Conservation (phyloP, 352 stramenopile genomes). For the Globisporangium middletonii region DNA sequence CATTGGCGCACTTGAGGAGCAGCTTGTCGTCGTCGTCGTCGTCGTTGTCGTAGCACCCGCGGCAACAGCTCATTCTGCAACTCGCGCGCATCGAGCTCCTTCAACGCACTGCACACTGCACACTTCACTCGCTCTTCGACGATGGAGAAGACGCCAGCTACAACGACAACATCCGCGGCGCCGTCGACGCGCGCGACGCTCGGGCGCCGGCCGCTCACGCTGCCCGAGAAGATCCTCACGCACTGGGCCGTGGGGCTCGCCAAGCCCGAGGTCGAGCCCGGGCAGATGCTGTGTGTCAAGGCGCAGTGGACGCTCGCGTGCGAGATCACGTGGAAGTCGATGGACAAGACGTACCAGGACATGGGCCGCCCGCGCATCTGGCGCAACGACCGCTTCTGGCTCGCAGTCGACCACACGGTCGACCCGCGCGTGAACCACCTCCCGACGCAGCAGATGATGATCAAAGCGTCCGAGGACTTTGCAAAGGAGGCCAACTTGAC, state of each 20-base stretch:
- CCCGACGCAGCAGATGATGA: slow-evolving; percentile 83
- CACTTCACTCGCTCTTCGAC: neutral
- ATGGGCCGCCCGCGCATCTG: slow-evolving; percentile 81
- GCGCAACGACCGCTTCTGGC: slow-evolving; percentile 85
- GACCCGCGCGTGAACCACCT: slow-evolving; percentile 81
- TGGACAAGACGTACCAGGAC: slow-evolving; percentile 87
- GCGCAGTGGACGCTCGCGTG: slow-evolving; percentile 78
- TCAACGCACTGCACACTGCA: neutral
- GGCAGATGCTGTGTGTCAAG: slow-evolving; percentile 83
- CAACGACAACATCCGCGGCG: slow-evolving; percentile 1
- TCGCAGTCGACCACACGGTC: slow-evolving; percentile 81
- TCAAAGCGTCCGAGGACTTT: slow-evolving; percentile 80
- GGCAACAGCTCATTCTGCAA: slow-evolving; percentile 11
- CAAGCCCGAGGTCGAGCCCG: slow-evolving; percentile 50
- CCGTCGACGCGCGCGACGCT: slow-evolving; percentile 8
- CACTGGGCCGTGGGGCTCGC: slow-evolving; percentile 70
- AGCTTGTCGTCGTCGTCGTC: too few relatives aligned
- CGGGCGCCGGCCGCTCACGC: slow-evolving; percentile 30
- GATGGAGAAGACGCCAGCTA: slow-evolving; percentile 10
- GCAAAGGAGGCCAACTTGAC: slow-evolving; percentile 70
- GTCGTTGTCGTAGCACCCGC: too few relatives aligned
- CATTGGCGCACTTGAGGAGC: too few relatives aligned
- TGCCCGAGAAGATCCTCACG: slow-evolving; percentile 70
- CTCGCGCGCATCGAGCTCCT: slow-evolving; percentile 1
- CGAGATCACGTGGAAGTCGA: slow-evolving; percentile 87